Evolutionary conservation across 495 filamentous ascomycete species (phyloP), one percentile per base, ranked within the genome.

Genomic region (Pyronema domesticum): DNA sequence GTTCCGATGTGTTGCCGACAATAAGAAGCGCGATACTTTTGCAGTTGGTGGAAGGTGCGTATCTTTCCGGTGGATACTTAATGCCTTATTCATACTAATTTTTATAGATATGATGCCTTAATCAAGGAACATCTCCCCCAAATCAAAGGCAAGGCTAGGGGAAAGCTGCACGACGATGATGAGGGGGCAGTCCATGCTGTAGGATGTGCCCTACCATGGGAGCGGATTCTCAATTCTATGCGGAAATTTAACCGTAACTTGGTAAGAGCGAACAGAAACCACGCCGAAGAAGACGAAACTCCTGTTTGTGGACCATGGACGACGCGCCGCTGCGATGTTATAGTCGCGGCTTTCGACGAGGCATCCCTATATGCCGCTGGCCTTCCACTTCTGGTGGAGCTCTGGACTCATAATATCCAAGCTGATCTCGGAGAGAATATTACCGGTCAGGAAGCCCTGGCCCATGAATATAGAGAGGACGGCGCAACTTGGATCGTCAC

Each of bases 1-100:
- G 23, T 98, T 98, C 65, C 81, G 93, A 58, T 96, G 89, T 58
- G 67, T 95, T 0, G 88, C 86, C 59, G 93, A 96, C 68, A 81
- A 74, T 53, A 94, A 89, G 67, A 79, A 79, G 58, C 72, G 75
- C 33, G 83, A 91, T 58, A 84, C 96, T 8, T 86, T 98, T 60
- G 91, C 89, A 0, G 91, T 89, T 36, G 91, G 91, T 47, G 91
- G 91, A 30, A 19, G 52, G 52, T 54, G 8, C 10, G 40, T 34
- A 18, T 40, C n/a, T 43, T 14, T 18, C 51, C 19, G 7, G 15
- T 40, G 8, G 7, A 17, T 6, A 6, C 9, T 9, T 3, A 3
- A 19, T 15, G 10, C 8, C 8, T 35, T 9, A 53, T 23, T 53
- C 6, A 53, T 37, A 14, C 51, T n/a, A 23, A n/a, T 14, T 40